Percentiles rank a stretch among this genome's conserved stretches.
Conservation (phyloP, 2,329 filamentous ascomycete genomes). For the Cercospora zeae-maydis region DNA sequence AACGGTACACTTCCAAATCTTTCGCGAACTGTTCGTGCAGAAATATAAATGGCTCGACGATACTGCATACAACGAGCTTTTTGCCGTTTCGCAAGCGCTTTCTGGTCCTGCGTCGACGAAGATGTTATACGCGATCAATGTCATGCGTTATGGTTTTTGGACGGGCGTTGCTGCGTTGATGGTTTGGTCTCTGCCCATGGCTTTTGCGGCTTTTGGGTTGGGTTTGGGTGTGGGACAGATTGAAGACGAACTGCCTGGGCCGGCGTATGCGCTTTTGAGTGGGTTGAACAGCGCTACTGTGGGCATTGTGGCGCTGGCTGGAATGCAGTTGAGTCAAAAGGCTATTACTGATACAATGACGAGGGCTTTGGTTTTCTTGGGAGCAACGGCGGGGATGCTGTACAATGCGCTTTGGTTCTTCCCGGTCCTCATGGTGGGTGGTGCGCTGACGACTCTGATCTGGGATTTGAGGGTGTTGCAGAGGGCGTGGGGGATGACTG, state of each 20-base stretch:
- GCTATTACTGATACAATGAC: conserved; percentile 64
- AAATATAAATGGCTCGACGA: conserved; percentile 65
- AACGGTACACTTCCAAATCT: conserved; percentile 66
- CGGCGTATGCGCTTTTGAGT: conserved; percentile 66
- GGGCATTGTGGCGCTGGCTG: conserved; percentile 67
- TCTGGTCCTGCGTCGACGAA: conserved; percentile 68
- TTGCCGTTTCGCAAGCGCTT: conserved; percentile 65
- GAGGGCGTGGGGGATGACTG: neutral
- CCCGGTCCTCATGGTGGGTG: conserved; percentile 58
- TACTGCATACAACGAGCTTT: conserved; percentile 68
- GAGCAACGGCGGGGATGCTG: conserved; percentile 61
- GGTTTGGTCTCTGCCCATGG: conserved; percentile 67
- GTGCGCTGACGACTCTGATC: conserved; percentile 51
- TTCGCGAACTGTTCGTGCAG: conserved; percentile 60
- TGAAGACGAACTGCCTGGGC: conserved; percentile 54
- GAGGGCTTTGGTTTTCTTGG: conserved; percentile 60
- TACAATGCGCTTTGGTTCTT: conserved; percentile 76
- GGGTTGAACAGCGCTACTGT: conserved; percentile 70
- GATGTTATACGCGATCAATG: conserved; percentile 66
- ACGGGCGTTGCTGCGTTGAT: conserved; percentile 59
- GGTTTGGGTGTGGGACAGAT: conserved; percentile 63
- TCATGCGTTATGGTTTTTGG: conserved; percentile 59
- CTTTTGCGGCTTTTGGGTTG: conserved; percentile 65
- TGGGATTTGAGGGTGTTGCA: conserved; percentile 48
- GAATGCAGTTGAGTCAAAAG: conserved; percentile 62